A percentile compares a stretch with the other conserved stretches of the same genome.
phyloP scores from a whole-genome alignment of 2,329 filamentous ascomycete species.

The Podosphaera aphanis region DNA sequence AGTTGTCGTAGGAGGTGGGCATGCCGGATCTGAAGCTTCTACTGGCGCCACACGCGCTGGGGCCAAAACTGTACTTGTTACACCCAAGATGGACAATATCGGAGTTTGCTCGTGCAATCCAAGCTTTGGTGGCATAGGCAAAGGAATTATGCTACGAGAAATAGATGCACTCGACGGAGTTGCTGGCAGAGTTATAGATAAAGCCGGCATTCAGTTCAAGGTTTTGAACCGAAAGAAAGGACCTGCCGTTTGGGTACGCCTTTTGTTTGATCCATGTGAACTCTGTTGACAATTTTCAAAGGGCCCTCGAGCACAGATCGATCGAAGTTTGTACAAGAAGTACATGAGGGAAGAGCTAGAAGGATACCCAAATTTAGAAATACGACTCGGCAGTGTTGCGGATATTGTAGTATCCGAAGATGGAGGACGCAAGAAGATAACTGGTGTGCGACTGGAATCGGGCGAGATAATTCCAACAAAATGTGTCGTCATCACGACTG shows the following conservation, averaged over 20 bases:
- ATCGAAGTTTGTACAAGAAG: slow-evolving; percentile 66
- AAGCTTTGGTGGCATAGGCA: slow-evolving; percentile 94
- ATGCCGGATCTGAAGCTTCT: slow-evolving; percentile 85
- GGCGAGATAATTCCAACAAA: slow-evolving; percentile 62
- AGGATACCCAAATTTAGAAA: slow-evolving; percentile 51
- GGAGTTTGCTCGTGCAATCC: slow-evolving; percentile 94
- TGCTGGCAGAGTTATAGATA: slow-evolving; percentile 71
- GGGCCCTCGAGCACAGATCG: slow-evolving; percentile 87
- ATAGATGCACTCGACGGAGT: slow-evolving; percentile 87
- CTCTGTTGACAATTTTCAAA: slow-evolving; percentile 9
- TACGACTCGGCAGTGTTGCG: slow-evolving; percentile 70
- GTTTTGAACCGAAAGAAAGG: slow-evolving; percentile 75
- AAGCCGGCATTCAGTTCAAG: slow-evolving; percentile 83
- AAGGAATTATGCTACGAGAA: slow-evolving; percentile 86
- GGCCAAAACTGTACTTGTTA: slow-evolving; percentile 72
- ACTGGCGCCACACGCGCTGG: slow-evolving; percentile 75
- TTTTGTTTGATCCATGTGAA: neutral
- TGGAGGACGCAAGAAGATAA: slow-evolving; percentile 44
- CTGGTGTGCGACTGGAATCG: slow-evolving; percentile 66
- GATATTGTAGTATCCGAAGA: slow-evolving; percentile 58
- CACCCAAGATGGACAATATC: slow-evolving; percentile 68
- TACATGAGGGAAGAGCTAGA: slow-evolving; percentile 77
- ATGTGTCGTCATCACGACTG: slow-evolving; percentile 82
- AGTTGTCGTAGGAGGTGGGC: slow-evolving; percentile 82
- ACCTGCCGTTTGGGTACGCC: slow-evolving; percentile 59